A percentile compares a stretch with the other conserved stretches of the same genome.
These are phyloP conservation scores for Jamesozyma gamospora DNA, from an alignment of 805 yeast genomes.

Conservation along the genomic window DNA sequence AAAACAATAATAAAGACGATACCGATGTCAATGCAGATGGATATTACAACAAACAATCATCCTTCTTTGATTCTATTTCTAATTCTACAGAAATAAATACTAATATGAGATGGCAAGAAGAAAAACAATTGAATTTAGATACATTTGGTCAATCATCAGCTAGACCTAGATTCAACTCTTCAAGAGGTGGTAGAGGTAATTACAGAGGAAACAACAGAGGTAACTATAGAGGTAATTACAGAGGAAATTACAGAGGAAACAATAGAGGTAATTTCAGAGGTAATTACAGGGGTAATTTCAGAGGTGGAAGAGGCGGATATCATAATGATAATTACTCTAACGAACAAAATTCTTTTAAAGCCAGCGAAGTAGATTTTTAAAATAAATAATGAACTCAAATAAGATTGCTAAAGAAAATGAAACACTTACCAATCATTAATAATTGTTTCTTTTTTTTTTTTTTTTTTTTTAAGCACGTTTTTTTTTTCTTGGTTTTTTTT, in stretches of 20 bases:
- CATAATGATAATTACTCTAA: conserved; percentile 7
- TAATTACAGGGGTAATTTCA: conserved; percentile 6
- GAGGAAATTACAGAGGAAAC: conserved; percentile 10
- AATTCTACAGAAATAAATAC: conserved; percentile 46
- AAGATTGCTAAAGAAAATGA: no score
- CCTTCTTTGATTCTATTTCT: conserved; percentile 83
- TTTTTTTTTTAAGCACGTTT: no score
- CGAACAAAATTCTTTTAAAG: conserved; percentile 3
- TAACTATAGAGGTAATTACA: conserved; percentile 6
- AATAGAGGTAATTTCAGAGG: conserved; percentile 9
- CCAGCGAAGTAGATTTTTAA: conserved; percentile 8
- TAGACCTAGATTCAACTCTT: conserved; percentile 30
- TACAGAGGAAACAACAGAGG: conserved; percentile 22
- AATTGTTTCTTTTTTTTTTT: no score
- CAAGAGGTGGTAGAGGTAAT: conserved; percentile 27
- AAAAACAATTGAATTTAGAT: conserved; percentile 62
- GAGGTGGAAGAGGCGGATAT: conserved; percentile 10
- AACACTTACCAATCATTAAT: no score
- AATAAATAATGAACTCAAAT: no score
- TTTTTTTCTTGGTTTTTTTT: no score
- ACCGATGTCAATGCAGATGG: conserved; percentile 13
- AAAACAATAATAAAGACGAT: not conserved
- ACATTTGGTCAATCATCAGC: conserved; percentile 71
- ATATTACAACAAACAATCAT: conserved; percentile 67
- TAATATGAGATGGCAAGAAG: conserved; percentile 59